Base-by-base conservation (phyloP, 306 rosid genomes). In the Glycine soja region DNA sequence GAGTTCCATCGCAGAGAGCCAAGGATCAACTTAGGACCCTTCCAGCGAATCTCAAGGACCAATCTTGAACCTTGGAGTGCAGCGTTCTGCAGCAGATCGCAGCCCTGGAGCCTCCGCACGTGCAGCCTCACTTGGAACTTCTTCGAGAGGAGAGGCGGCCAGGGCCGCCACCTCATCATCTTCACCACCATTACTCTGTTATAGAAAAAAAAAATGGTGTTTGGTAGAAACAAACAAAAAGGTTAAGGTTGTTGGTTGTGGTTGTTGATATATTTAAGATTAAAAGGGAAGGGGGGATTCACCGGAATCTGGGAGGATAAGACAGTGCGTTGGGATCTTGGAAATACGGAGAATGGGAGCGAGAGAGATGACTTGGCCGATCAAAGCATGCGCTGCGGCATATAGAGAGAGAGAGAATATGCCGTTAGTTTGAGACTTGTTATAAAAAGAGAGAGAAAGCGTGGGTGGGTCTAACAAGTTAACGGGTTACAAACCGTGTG, bases 121-220 rank as follows among this genome's bases (percentile, higher is more conserved):
- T 74, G 71, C 42, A 95, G 58, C 46, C 73, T 85, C 12, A 89
- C 92, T 85, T 89, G 88, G 76, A 87, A 93, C 77, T 90, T 92
- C 84, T 72, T 90, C 36, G 92, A 77, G 47, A 84, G 73, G 14
- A 83, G 83, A 62, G 98, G 95, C 64, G 94, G 98, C 99, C 98
- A 91, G 0, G 98, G 98, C 58, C 99, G 92, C 99, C 99, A 93
- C 90, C 74, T 90, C 93, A 93, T 95, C 97, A 93, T 95, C 86
- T 88, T 95, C 81, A 90, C 98, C 80, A 90, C 97, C 97, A 93
- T 93, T 52, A 5, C 8, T 30, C 19, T 53, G 8, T 14, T 53
- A 1, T 52, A 36, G 40, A 8, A n/a, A 1, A 24, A 0, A 24
- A 24, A 24, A 24, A 24, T 24, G 30, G 30, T 24, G 30, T 24